A percentile compares a stretch with the other conserved stretches of the same genome.
phyloP scores from a whole-genome alignment of 345 rosid species.

The Populus euphratica region DNA sequence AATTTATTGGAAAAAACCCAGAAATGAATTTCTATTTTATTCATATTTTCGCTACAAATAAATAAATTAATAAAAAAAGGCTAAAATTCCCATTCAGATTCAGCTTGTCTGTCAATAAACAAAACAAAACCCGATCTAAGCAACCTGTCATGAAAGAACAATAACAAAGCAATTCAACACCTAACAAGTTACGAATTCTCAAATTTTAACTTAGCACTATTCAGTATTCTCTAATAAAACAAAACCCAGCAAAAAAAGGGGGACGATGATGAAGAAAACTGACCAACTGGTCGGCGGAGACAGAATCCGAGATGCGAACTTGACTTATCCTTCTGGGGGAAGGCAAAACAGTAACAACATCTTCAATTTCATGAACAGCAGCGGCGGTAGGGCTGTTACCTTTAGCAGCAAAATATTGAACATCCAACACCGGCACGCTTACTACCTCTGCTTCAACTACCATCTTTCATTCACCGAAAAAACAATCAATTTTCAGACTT shows the following conservation, averaged over 20 bases:
- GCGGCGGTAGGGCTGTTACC: background rate
- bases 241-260: background rate
- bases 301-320: slow-evolving; percentile 39
- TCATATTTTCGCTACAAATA: background rate
- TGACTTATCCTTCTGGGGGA: slow-evolving; percentile 37
- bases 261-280: slow-evolving; percentile 11
- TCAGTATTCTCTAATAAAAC: background rate
- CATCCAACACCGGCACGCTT: slow-evolving; percentile 52
- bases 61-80: background rate
- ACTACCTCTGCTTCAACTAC: slow-evolving; percentile 62
- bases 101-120: background rate
- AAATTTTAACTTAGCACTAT: background rate
- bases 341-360: slow-evolving; percentile 34
- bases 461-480: slow-evolving; percentile 37
- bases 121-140: background rate
- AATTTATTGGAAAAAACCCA: background rate
- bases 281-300: slow-evolving; percentile 45
- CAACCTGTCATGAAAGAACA: background rate
- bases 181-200: background rate
- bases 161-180: background rate
- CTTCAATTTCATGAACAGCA: slow-evolving; percentile 30
- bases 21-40: background rate
- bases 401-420: slow-evolving; percentile 29
- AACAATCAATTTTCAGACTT: background rate
- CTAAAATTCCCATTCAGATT: background rate